Base-by-base conservation (phyloP, 164 flowering plant genomes). In the Chimonanthus praecox region DNA sequence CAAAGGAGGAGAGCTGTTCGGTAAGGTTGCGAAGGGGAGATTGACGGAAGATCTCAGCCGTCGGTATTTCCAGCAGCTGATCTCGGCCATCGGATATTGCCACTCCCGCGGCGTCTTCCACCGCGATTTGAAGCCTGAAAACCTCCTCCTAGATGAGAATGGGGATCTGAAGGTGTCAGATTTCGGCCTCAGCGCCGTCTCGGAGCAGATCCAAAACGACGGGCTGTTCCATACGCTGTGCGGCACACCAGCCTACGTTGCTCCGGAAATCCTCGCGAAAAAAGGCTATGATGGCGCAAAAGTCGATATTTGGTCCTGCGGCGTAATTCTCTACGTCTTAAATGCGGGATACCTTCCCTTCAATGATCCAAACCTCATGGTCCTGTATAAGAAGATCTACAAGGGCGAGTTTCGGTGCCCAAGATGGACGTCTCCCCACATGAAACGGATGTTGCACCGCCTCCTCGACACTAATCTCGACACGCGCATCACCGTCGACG, bases 201-300 rank as follows among this genome's bases (percentile, higher is more conserved):
- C 72, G 60, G 90, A 86, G 0, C 88, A 85, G 81, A 74, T 73
- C 76, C 82, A 78, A 10, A 65, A 85, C 72, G 92, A 87, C 76
- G 91, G 85, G 0, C 50, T 87, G 64, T 78, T 90, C n/a, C 92
- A 88, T 77, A 90, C 94, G 1, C 75, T 87, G 3, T 90, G 94
- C n/a, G n/a, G n/a, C n/a, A n/a, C n/a, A 2, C 93, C 91, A 2
- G 91, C 93, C 1, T 89, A 89, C 71, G 93, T 89, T 43, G 91
- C 94, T 0, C 94, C 94, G 7, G 94, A 89, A n/a, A 78, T 89
- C 33, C 83, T 88, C 3, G 83, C 83, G 6, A 89, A 87, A 79
- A n/a, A 86, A 71, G 94, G 94, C 18, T 89, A 89, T 78, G 85
- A 84, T 43, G 90, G 90, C 0, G 85, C 88, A 0, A 86, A 84